phyloP scores from a whole-genome alignment of 306 rosid species.

The Sesbania bispinosa region DNA sequence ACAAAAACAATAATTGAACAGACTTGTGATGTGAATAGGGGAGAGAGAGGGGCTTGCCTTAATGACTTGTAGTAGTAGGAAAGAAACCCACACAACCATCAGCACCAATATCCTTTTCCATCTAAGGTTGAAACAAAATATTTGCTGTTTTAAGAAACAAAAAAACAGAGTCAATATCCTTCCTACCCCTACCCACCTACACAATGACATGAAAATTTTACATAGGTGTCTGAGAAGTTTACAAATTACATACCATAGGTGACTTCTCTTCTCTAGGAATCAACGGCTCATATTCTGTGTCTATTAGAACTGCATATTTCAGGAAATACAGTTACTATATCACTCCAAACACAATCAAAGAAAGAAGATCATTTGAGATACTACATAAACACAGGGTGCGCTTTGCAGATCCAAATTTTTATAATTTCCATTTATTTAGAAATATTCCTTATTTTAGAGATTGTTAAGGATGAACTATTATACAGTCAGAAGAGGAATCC shows the following conservation, averaged over 20 bases:
- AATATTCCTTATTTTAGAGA: background rate
- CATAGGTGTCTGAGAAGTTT: background rate
- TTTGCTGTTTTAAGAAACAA: conserved; percentile 45
- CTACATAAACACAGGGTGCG: background rate
- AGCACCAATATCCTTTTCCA: conserved; percentile 66
- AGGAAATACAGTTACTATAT: background rate
- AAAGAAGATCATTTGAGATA: background rate
- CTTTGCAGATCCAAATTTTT: background rate
- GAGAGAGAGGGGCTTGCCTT: conserved; percentile 47
- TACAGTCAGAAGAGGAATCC: background rate
- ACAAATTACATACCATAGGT: conserved; percentile 44
- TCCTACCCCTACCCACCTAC: background rate
- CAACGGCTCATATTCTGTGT: conserved; percentile 55
- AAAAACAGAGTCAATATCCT: background rate
- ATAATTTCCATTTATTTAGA: background rate
- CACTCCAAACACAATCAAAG: background rate
- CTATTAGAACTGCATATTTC: conserved; percentile 62
- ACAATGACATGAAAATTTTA: background rate
- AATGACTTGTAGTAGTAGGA: conserved; percentile 66
- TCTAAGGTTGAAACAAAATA: conserved; percentile 59
- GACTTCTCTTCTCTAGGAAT: conserved; percentile 62
- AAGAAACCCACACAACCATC: conserved; percentile 59
- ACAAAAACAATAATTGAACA: background rate
- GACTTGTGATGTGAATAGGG: background rate
- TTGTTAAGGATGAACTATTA: background rate